Evolutionary conservation across 345 rosid genomes (phyloP), one percentile per base, ranked within the genome.

Genomic region (Clausena lansium): DNA sequence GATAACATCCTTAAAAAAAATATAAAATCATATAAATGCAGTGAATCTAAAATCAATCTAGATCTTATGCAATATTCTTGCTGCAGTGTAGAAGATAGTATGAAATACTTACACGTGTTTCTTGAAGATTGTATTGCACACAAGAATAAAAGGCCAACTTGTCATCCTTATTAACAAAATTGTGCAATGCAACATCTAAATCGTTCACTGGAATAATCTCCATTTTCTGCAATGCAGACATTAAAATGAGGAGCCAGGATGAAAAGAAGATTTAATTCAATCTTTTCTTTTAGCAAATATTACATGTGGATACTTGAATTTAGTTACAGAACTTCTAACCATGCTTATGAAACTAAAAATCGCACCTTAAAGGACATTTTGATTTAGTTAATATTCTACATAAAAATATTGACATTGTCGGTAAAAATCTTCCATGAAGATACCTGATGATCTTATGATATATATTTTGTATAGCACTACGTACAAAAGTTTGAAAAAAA

Each of bases 111-210:
- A 95, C 99, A 70, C 97, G 93, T 85, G 98, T 96, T 88, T 96
- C 99, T 82, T 89, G 95, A 79, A 96, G 87, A 87, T 96, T 96
- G 85, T 87, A 89, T 63, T 86, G 97, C 81, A 96, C 87, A 30
- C 97, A 94, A 72, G 93, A 83, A 86, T 87, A 89, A 82, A 96
- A 96, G 38, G 99, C 98, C 87, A 88, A 87, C 77, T 88, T 96
- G 81, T 96, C 99, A 87, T 96, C 99, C 84, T 96, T 96, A 80
- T 91, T 92, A 73, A 96, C 98, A 89, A 94, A 96, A 88, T 94
- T 89, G 17, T 96, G 99, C 65, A 96, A 85, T 7, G 99, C 99
- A 81, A 86, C 89, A 85, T 91, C 98, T 88, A 96, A 87, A 83
- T 96, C 99, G 72, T 87, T 92, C 87, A 96, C 98, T 1, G 99